Percentiles rank a stretch among this genome's conserved stretches.
phyloP scores from a whole-genome alignment of 139 green algal genomes.

The Tetradesmus lagerheimii region DNA sequence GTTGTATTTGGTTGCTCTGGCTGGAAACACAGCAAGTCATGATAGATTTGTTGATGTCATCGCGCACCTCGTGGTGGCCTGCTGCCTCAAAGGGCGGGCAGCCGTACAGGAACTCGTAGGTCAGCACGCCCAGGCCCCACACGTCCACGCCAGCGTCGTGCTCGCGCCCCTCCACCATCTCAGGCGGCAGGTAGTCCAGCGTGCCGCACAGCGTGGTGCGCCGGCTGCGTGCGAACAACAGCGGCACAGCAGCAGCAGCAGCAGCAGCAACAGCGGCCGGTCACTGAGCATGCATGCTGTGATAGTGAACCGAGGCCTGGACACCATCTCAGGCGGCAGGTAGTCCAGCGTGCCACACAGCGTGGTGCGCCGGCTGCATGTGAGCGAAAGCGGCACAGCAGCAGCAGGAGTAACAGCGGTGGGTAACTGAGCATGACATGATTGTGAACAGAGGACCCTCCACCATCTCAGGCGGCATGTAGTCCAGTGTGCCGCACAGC shows the following conservation, averaged over 20 bases:
- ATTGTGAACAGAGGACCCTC: too few species aligned
- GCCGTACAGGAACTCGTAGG: constrained; percentile 98
- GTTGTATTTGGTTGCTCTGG: too few species aligned
- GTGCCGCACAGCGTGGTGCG: constrained; percentile 98
- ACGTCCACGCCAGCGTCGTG: constrained; percentile 88
- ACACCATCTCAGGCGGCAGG: constrained; percentile 98
- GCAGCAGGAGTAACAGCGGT: background rate
- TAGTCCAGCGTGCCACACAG: too few species aligned
- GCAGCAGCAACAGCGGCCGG: background rate
- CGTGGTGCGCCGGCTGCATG: constrained; percentile 52
- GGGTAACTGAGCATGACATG: too few species aligned
- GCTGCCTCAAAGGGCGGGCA: constrained; percentile 94
- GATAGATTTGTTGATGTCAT: too few species aligned
- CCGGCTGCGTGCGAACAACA: constrained; percentile 57
- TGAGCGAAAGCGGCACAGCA: background rate
- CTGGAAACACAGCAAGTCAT: too few species aligned
- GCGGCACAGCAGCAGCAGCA: background rate
- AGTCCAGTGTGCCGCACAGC: too few species aligned
- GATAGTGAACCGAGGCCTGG: too few species aligned
- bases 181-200: constrained; percentile 98
- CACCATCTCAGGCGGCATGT: too few species aligned
- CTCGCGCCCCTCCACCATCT: constrained; percentile 93
- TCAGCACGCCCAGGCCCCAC: constrained; percentile 96
- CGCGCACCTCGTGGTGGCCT: constrained; percentile 81
- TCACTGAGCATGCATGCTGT: too few species aligned